phyloP scores from a whole-genome alignment of 805 yeast genomes.

The Dipodascopsis uninucleata region DNA sequence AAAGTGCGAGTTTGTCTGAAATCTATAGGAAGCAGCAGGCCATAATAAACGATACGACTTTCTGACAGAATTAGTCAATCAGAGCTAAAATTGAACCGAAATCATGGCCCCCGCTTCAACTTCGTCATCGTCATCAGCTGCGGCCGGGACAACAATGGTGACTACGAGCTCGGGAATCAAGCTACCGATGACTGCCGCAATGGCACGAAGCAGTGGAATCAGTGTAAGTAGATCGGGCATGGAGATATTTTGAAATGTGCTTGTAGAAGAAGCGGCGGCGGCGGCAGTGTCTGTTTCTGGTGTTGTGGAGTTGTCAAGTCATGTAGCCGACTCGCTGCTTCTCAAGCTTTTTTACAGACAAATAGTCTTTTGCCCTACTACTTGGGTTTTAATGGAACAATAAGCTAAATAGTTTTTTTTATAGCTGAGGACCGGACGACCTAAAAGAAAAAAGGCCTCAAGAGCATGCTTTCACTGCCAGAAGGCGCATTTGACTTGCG shows the following conservation, averaged over 20 bases:
- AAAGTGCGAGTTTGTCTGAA: no score
- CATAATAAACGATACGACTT: no score
- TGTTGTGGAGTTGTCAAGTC: no score
- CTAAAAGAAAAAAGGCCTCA: slow-evolving; percentile 61
- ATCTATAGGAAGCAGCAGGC: no score
- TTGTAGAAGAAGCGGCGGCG: not conserved
- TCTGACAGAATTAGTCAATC: no score
- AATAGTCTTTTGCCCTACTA: no score
- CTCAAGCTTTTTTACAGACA: no score
- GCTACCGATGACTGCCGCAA: slow-evolving; percentile 27
- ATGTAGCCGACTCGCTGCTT: no score
- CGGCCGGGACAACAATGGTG: slow-evolving; percentile 13
- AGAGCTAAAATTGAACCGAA: no score
- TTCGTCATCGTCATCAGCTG: not conserved
- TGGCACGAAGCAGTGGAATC: slow-evolving; percentile 26
- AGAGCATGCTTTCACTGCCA: slow-evolving; percentile 92
- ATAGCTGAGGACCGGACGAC: slow-evolving; percentile 37
- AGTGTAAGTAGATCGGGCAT: slow-evolving; percentile 13
- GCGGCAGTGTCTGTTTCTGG: no score
- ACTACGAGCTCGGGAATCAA: slow-evolving; percentile 23
- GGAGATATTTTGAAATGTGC: not conserved
- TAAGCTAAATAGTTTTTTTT: no score
- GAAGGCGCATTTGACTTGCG: slow-evolving; percentile 89
- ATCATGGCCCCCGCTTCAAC: slow-evolving; percentile 16
- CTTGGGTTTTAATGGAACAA: no score